These are phyloP conservation scores for Xylaria castorea DNA, from an alignment of 495 filamentous ascomycete species.

Conservation along the genomic window DNA sequence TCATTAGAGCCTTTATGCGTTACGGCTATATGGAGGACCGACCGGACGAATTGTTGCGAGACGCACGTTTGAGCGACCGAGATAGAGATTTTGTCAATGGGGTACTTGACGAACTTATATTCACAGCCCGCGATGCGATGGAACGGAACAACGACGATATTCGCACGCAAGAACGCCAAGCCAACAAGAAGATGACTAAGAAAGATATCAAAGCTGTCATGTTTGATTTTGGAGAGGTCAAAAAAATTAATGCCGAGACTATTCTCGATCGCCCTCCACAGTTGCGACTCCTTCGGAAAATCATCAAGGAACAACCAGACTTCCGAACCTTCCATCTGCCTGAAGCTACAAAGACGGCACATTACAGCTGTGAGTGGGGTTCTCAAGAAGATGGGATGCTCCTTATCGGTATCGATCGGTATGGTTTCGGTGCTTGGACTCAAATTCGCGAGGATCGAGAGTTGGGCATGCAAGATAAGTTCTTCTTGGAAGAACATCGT, in stretches of 20 bases:
- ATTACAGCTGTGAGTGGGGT: slow-evolving; percentile 89
- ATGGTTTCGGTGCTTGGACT: slow-evolving; percentile 94
- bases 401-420: slow-evolving; percentile 86
- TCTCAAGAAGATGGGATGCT: slow-evolving; percentile 96
- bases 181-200: slow-evolving; percentile 80
- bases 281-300: slow-evolving; percentile 80
- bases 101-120: slow-evolving; percentile 61
- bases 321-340: slow-evolving; percentile 82
- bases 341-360: slow-evolving; percentile 85
- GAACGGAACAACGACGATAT: slow-evolving; percentile 71
- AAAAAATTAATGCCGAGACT: slow-evolving; percentile 93
- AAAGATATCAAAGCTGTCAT: slow-evolving; percentile 97
- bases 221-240: slow-evolving; percentile 90
- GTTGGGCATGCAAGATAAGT: slow-evolving; percentile 85
- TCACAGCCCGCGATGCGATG: slow-evolving; percentile 68
- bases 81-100: slow-evolving; percentile 77
- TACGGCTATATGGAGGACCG: slow-evolving; percentile 89
- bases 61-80: slow-evolving; percentile 80
- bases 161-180: slow-evolving; percentile 73
- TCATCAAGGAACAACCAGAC: slow-evolving; percentile 67
- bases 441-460: slow-evolving; percentile 92
- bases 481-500: slow-evolving; percentile 97
- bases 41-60: slow-evolving; percentile 81
- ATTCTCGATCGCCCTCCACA: slow-evolving; percentile 88
- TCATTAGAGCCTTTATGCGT: slow-evolving; percentile 84